These are phyloP conservation scores for Tothia fuscella DNA, from an alignment of 2,329 filamentous ascomycete genomes.

Conservation along the genomic window DNA sequence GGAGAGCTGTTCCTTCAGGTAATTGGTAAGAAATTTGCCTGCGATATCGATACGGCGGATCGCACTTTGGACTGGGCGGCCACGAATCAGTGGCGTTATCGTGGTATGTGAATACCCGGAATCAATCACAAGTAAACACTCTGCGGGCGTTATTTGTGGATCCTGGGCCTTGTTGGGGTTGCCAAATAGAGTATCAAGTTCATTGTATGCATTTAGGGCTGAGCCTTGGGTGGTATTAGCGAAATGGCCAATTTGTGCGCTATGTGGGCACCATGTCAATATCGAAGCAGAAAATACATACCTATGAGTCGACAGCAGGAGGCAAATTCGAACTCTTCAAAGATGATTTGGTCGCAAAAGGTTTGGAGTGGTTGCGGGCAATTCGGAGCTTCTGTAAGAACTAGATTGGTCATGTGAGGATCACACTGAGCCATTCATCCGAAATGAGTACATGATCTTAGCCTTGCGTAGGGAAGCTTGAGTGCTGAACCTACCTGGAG, in stretches of 20 bases:
- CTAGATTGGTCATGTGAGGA: conserved; percentile 66
- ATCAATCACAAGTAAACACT: conserved; percentile 81
- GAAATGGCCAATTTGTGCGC: neutral
- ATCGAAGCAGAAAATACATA: conserved; percentile 25
- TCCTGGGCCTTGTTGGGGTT: neutral
- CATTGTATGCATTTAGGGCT: conserved; percentile 70
- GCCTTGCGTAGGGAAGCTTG: neutral
- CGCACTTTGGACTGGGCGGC: conserved; percentile 66
- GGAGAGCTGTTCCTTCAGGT: conserved; percentile 79
- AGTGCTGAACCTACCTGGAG: conserved; percentile 31
- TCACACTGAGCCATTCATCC: conserved; percentile 41
- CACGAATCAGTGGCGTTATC: conserved; percentile 72
- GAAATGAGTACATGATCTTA: neutral
- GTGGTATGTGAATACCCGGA: conserved; percentile 90
- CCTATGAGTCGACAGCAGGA: conserved; percentile 70
- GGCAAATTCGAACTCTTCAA: conserved; percentile 91
- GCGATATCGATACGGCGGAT: conserved; percentile 80
- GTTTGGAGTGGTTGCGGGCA: conserved; percentile 67
- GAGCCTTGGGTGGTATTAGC: conserved; percentile 39
- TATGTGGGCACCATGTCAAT: neutral
- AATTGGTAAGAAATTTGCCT: conserved; percentile 86
- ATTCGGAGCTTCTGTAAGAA: conserved; percentile 80
- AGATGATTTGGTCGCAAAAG: conserved; percentile 91
- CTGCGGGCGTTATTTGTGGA: conserved; percentile 40
- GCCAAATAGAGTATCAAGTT: conserved; percentile 54